Base-by-base conservation (phyloP, 1,284 basidiomycete species). In the Vanrija humicola region DNA sequence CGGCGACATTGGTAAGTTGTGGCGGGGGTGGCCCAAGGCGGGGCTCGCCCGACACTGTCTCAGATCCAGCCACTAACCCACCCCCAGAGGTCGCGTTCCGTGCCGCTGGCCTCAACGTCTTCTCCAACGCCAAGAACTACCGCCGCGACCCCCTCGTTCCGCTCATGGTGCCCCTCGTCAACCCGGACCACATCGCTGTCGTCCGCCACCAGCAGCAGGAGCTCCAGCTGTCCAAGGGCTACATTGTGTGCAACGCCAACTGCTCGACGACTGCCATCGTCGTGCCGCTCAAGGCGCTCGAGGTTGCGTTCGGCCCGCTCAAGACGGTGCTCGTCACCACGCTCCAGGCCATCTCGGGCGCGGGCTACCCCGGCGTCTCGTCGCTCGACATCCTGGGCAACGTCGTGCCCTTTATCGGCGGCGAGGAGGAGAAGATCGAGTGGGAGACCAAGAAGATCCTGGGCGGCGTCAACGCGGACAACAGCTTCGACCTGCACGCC, bases 401-500 rank as follows among this genome's bases (percentile, higher is more conserved):
- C 23, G 59, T 77, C 42, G 67, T 78, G 8, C 76, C 76, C 5
- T 88, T 89, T 78, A 98, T 99, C 74, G 79, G 84, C 39, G 91
- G 94, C 40, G 95, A 99, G 74, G 82, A 84, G 72, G 83, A 84
- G 68, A 99, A 98, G 78, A 94, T 98, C 63, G 95, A 99, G 76
- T 97, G 92, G 93, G 95, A 99, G 79, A 88, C 90, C 15, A 83
- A 88, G 70, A 99, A 98, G 80, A 98, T 99, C 69, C 85, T 99
- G 25, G 96, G 96, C 34, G 89, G 86, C 1, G 67, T 96, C 56
- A 70, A 79, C 2, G 76, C 82, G 21, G 79, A 79, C 50, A 62
- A 77, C 6, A 82, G 82, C 56, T 97, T 97, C 74, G 92, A 97
- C 74, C 86, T 90, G 82, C 92, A 94, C 78, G 79, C 84, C 2